phyloP scores from a whole-genome alignment of 441 rosid genomes.

The Metrosideros polymorpha region DNA sequence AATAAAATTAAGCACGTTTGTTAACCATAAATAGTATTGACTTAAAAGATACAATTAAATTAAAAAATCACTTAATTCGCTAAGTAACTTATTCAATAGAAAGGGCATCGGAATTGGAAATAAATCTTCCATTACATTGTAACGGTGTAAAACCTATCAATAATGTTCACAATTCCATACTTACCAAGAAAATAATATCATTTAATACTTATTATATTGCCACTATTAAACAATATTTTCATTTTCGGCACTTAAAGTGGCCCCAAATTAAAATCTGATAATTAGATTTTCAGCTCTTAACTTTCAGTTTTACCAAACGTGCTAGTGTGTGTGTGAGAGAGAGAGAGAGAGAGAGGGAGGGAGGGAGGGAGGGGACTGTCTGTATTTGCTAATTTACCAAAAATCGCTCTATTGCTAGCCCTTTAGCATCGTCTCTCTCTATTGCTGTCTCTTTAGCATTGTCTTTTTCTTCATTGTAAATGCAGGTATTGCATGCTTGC shows the following conservation, averaged over 20 bases:
- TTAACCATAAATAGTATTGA: not conserved
- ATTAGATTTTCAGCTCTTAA: not conserved
- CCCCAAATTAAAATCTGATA: not conserved
- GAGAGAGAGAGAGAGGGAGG: not conserved
- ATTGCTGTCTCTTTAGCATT: not conserved
- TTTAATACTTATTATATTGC: not conserved
- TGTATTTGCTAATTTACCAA: not conserved
- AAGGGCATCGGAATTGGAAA: not conserved
- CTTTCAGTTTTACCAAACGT: not conserved
- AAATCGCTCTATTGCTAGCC: not conserved
- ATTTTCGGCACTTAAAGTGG: not conserved
- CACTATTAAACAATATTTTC: not conserved
- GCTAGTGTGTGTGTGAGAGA: not conserved
- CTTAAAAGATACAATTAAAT: not conserved
- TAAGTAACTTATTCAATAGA: not conserved
- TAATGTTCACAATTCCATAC: not conserved
- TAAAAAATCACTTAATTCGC: not conserved
- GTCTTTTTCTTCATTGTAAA: not conserved
- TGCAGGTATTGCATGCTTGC: constrained; percentile 82
- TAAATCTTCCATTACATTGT: not conserved
- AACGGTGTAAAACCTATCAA: not conserved
- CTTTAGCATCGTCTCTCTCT: not conserved
- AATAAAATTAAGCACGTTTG: not conserved
- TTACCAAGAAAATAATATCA: not conserved
- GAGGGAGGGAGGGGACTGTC: not conserved